phyloP scores from a whole-genome alignment of 306 rosid species.

The Morella rubra region DNA sequence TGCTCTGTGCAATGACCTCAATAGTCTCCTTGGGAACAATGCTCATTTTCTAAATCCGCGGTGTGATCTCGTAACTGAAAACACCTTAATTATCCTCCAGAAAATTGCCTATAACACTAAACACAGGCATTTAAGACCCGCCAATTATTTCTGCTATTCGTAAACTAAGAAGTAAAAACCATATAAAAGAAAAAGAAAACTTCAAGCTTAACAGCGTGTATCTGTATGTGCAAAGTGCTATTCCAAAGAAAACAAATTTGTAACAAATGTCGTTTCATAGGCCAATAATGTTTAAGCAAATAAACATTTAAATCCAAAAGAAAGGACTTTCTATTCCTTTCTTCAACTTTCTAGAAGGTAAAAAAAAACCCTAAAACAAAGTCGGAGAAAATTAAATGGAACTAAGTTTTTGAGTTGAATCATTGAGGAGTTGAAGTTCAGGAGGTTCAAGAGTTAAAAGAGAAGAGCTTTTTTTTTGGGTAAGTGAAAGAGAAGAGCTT shows the following conservation, averaged over 20 bases:
- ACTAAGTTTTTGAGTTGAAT: neutral
- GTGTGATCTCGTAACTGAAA: neutral
- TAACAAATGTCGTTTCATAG: neutral
- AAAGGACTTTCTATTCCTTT: neutral
- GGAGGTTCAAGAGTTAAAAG: neutral
- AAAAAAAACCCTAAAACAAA: constrained; percentile 9
- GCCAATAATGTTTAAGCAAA: neutral
- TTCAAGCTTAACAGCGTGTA: neutral
- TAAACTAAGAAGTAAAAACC: neutral
- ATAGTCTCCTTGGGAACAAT: constrained; percentile 75
- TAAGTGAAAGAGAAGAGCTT: neutral
- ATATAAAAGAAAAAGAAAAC: neutral
- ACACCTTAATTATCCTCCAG: neutral
- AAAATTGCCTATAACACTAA: neutral
- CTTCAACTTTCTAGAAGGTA: neutral
- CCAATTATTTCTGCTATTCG: neutral
- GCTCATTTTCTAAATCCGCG: constrained; percentile 45
- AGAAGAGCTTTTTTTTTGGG: too few relatives aligned
- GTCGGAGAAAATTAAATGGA: neutral
- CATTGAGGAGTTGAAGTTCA: neutral
- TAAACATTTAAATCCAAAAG: neutral
- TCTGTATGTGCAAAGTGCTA: neutral
- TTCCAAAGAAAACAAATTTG: neutral
- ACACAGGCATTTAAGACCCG: neutral
- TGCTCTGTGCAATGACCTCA: constrained; percentile 86